Base-by-base conservation (phyloP, 176 grass and related monocot species). In the Oropetium thomaeum region DNA sequence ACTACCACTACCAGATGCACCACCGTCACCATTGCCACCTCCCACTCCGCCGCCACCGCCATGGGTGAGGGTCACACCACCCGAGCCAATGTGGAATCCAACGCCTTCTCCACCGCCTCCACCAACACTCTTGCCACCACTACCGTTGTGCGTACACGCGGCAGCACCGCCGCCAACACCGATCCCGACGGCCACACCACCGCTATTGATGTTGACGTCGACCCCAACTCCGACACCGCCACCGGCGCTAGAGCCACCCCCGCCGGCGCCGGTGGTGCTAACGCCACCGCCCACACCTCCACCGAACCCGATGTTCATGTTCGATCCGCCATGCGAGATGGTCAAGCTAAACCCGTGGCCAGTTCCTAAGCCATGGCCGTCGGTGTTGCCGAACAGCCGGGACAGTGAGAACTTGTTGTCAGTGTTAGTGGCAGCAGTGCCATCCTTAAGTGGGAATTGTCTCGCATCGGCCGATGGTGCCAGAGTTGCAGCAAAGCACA, bases 181-280 rank as follows among this genome's bases (percentile, higher is more conserved):
- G 0, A 85, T 33, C 15, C 75, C 92, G n/a, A 95, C 53, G 66
- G 88, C 70, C 6, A 95, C 42, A 0, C 88, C 79, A 8, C 43
- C 66, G 27, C 52, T 88, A 16, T 80, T 76, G 2, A 85, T 62
- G 60, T 78, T 48, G 6, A 97, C 41, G 14, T 87, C 84, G 1
- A 91, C 78, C 0, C 90, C 94, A 0, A 45, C 81, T 1, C 94
- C 90, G 0, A 38, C 83, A 25, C 92, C 92, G 0, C 82, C 85
- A 1, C 88, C 88, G 0, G 88, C 85, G 1, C 85, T 86, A 0
- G 70, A 65, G 0, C 80, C 92, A 0, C 79, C 88, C 0, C 25
- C 88, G 3, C 5, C 54, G 51, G 54, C 88, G 3, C 5, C 54
- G 51, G 54, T 75, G 1, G 67, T 88, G 2, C 88, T 82, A 9